Percentiles rank a stretch among this genome's conserved stretches.
Conservation (phyloP, 768 basidiomycete species). For the Gymnopilus dilepis region DNA sequence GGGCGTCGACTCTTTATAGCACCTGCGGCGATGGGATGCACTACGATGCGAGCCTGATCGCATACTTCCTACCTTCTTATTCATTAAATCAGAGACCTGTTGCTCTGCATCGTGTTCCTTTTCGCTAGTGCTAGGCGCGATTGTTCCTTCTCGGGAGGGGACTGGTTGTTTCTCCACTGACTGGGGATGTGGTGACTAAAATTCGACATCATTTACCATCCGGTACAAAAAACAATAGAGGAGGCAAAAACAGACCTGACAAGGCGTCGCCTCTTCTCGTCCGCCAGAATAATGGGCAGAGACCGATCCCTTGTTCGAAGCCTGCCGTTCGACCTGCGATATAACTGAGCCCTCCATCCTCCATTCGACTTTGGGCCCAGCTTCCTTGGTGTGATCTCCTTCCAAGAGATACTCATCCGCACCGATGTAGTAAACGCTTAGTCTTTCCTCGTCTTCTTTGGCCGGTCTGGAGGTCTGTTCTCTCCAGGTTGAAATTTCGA, state of each 20-base stretch:
- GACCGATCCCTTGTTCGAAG: background rate
- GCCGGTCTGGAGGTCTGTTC: constrained; percentile 50
- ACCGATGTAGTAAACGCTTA: constrained; percentile 53
- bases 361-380: constrained; percentile 14
- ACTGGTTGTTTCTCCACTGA: constrained; percentile 7
- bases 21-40: constrained; percentile 13
- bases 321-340: background rate
- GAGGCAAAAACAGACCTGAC: background rate
- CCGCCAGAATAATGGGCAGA: background rate
- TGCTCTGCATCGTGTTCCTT: constrained; percentile 14
- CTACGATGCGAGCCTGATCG: constrained; percentile 12
- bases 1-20: constrained; percentile 31
- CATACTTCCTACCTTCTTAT: constrained; percentile 15
- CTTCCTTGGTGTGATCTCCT: constrained; percentile 26
- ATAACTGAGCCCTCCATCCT: constrained; percentile 7
- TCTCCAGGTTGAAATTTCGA: constrained; percentile 61
- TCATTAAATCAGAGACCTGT: constrained; percentile 11
- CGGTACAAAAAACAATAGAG: background rate
- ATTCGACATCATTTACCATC: no score
- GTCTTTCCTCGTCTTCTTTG: constrained; percentile 38
- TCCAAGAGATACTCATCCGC: constrained; percentile 39
- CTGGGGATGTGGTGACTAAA: background rate
- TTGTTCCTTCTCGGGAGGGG: constrained; percentile 19
- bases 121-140: constrained; percentile 30
- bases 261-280: background rate